Percentiles rank a stretch among this genome's conserved stretches.
Conservation (phyloP, 768 basidiomycete genomes). For the Tylopilus sp. region DNA sequence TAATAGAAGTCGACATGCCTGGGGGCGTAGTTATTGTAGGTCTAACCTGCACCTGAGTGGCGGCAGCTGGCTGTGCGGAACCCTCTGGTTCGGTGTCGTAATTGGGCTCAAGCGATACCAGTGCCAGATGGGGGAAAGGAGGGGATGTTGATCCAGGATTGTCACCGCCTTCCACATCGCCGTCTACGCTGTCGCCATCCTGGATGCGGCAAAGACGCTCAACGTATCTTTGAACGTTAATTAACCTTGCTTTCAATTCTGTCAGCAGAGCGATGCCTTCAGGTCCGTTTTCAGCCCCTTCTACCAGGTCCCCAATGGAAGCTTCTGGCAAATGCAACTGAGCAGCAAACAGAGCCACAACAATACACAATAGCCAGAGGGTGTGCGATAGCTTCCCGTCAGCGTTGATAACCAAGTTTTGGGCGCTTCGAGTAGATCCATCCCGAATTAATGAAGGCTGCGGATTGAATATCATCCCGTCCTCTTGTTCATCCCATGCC, state of each 20-base stretch:
- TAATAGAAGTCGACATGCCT: conserved; percentile 1
- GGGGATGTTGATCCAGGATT: conserved; percentile 23
- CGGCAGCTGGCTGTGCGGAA: conserved; percentile 7
- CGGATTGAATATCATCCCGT: conserved; percentile 26
- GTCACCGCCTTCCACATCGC: conserved; percentile 17
- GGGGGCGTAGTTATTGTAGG: conserved; percentile 1
- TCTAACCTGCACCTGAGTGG: conserved; percentile 3
- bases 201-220: conserved; percentile 17
- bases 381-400: conserved; percentile 51
- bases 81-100: conserved; percentile 18
- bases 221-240: conserved; percentile 22
- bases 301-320: conserved; percentile 15
- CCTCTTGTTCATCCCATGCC: conserved; percentile 26
- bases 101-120: conserved; percentile 9
- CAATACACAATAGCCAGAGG: conserved; percentile 46
- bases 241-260: conserved; percentile 24
- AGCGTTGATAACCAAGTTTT: conserved; percentile 40
- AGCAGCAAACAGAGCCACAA: conserved; percentile 24
- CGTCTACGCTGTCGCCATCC: conserved; percentile 14
- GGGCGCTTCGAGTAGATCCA: conserved; percentile 7
- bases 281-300: conserved; percentile 11
- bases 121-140: conserved; percentile 22
- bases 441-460: conserved; percentile 16
- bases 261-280: conserved; percentile 12
- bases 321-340: conserved; percentile 8